Base-by-base conservation (phyloP, 2,329 filamentous ascomycete species). In the Myriosclerotinia scirpicola region DNA sequence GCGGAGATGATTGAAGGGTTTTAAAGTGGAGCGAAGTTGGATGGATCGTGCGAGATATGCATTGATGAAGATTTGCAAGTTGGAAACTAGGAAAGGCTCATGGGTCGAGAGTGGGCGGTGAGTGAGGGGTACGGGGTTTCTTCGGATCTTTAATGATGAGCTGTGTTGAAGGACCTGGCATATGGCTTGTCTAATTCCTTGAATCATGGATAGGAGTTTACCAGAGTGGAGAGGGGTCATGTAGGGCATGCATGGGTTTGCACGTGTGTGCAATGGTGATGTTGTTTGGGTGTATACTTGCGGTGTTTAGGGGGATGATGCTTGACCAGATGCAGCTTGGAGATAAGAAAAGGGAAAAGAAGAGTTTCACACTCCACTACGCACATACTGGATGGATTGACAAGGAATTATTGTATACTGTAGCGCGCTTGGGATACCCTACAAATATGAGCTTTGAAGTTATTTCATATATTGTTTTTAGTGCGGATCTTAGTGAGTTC, bases 1-100 rank as follows among this genome's bases (percentile, higher is more conserved):
- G 58, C 38, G 30, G 58, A 26, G 7, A 17, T 50, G 34, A 14
- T n/a, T 50, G 30, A 44, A 61, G 30, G 34, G 22, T 9, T 48
- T 36, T 61, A 40, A 38, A 50, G 34, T 50, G 44, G 55, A 59
- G 26, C n/a, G 26, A 26, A 14, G 15, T 22, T 50, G 44, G 30
- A 38, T 50, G 44, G 30, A 38, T 38, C 44, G 44, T 61, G n/a
- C 34, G n/a, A 50, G 22, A 20, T 40, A 7, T 40, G 58, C 44
- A 61, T 50, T 61, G 44, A 61, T 61, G 14, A 36, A 36, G 34
- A 50, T 38, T 38, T 9, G 30, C 44, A 60, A 40, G 44, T 50
- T 60, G 38, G 30, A 30, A 61, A 30, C 58, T 50, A 60, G 30
- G 44, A 5, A 60, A 12, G 22, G 30, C 58, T 60, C 38, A 61